These are phyloP conservation scores for Kodamaea hsintzibuensis DNA, from an alignment of 805 yeast genomes.

Conservation along the genomic window DNA sequence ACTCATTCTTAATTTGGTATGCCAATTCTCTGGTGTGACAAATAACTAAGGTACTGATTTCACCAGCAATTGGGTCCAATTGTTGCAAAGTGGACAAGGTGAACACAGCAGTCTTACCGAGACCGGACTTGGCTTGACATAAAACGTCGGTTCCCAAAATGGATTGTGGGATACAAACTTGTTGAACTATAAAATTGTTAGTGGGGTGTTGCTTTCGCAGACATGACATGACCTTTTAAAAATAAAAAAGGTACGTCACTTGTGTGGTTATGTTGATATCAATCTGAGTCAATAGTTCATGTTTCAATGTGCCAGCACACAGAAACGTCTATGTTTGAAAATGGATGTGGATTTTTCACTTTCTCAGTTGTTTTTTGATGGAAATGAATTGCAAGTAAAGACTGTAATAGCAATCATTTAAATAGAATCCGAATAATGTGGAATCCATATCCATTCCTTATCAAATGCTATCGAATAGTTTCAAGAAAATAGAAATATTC, in stretches of 20 bases:
- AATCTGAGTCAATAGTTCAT: neutral
- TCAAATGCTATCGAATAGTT: neutral
- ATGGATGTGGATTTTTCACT: neutral
- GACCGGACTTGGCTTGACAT: constrained; percentile 99
- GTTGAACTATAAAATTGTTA: constrained; percentile 68
- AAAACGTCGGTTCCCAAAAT: constrained; percentile 96
- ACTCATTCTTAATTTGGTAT: constrained; percentile 96
- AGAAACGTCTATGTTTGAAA: neutral
- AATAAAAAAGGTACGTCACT: too few relatives aligned
- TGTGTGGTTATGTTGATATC: neutral
- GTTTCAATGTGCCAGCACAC: neutral
- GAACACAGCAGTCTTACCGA: constrained; percentile 98
- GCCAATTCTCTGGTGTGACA: constrained; percentile 99
- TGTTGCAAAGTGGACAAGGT: constrained; percentile 95
- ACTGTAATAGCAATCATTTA: neutral
- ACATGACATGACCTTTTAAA: neutral
- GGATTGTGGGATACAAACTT: constrained; percentile 96
- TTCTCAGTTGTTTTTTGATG: neutral
- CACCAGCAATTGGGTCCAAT: constrained; percentile 96
- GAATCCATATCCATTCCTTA: too few relatives aligned
- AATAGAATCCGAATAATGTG: neutral
- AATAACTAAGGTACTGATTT: constrained; percentile 88
- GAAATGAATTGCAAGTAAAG: neutral
- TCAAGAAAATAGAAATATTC: neutral
- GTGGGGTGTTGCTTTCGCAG: constrained; percentile 12